Evolutionary conservation across 169 alveolate species (phyloP).

Genomic region (Eimeria praecox): DNA sequence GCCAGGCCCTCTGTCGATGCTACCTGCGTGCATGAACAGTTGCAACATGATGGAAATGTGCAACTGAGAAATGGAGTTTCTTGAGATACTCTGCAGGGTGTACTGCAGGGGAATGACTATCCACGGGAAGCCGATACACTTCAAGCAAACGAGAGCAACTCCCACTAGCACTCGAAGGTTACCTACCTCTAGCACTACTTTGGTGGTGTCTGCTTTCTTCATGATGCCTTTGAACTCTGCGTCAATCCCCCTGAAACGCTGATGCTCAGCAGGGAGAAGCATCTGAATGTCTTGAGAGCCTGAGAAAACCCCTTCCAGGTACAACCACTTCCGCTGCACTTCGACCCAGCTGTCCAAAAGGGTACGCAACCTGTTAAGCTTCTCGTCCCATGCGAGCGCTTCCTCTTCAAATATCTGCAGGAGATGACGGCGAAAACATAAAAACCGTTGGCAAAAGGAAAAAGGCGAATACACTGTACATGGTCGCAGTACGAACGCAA

Average conservation of each 20-base stretch:
- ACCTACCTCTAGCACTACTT: constrained; percentile 76
- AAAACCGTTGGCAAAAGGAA: no score
- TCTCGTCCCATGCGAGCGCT: constrained; percentile 97
- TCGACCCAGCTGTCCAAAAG: constrained; percentile 98
- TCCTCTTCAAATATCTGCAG: constrained; percentile 96
- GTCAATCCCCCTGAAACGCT: constrained; percentile 97
- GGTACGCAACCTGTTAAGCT: constrained; percentile 94
- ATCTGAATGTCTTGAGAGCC: constrained; percentile 98
- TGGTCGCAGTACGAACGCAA: neutral
- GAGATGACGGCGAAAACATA: constrained; percentile 80
- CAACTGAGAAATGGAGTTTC: neutral
- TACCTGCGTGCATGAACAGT: constrained; percentile 53
- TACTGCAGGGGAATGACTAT: neutral
- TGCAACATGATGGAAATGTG: neutral
- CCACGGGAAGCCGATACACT: no score
- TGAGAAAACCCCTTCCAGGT: constrained; percentile 98
- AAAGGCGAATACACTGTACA: neutral
- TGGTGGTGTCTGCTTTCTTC: constrained; percentile 91
- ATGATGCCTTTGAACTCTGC: constrained; percentile 94
- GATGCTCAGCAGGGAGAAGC: constrained; percentile 96
- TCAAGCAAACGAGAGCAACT: neutral
- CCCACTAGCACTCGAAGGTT: neutral
- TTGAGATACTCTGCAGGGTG: neutral
- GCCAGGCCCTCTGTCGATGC: constrained; percentile 94
- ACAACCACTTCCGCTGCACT: constrained; percentile 98